Base-by-base conservation (phyloP, 2,329 filamentous ascomycete genomes). In the Xylariaceae sp. region DNA sequence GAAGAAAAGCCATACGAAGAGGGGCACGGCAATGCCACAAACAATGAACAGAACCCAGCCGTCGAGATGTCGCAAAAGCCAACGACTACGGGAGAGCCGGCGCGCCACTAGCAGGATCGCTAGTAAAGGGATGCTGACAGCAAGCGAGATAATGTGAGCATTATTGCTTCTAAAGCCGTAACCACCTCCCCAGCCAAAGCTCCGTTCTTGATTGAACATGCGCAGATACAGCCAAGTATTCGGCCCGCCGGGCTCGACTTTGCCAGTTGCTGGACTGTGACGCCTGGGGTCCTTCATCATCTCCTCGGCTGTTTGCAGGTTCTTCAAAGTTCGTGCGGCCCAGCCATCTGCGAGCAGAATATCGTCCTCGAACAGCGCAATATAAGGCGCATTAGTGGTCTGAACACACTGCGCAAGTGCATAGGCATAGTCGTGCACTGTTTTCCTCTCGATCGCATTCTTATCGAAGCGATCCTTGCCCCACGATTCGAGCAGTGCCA, bases 151-250 rank as follows among this genome's bases (percentile, higher is more conserved):
- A 29, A 67, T 31, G 53, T 68, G 66, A 6, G 62, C 62, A 40
- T 68, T 68, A 41, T 68, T 68, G 40, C 59, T 64, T 29, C 51
- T 51, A 47, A 68, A 68, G n/a, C 66, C 65, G 32, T 63, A 62
- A 3, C 67, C 66, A 12, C 67, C 67, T 1, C 59, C 60, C 67
- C 67, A 68, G 8, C 67, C 67, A 34, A 56, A 59, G 46, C 65
- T 67, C 37, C 67, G 61, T 42, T 68, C 67, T 50, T 68, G 67
- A 56, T 66, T 68, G 54, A 68, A 68, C 26, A 68, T 54, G 34
- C 67, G 66, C 26, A 68, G 47, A 47, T 68, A 68, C 6, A 68
- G 56, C 67, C 67, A 68, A 32, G 60, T 62, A 46, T 65, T 66
- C 26, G 65, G 65, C n/a, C 53, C 42, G 2, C 67, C 67, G 4